A percentile compares a stretch with the other conserved stretches of the same genome.
Evolutionary conservation across 2,329 filamentous ascomycete species (phyloP).

Genomic region (Stemphylium lycopersici): DNA sequence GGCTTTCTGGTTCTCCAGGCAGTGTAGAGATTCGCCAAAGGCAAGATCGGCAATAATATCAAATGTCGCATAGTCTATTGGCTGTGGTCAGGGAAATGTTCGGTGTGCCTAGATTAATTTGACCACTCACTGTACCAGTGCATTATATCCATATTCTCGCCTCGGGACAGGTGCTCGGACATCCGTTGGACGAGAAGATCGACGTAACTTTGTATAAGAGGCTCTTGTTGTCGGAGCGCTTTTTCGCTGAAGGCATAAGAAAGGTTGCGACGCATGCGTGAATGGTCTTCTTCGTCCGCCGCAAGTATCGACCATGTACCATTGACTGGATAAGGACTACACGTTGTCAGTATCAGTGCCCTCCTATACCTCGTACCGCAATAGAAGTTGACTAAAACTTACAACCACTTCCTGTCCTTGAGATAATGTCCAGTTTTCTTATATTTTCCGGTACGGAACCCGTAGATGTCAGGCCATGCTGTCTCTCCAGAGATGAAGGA

Average conservation of each 20-base stretch:
- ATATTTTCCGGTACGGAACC: conserved; percentile 45
- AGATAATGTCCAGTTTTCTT: conserved; percentile 43
- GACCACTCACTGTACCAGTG: conserved; percentile 33
- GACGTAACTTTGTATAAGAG: conserved; percentile 48
- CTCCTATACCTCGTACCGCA: neutral
- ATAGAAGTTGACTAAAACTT: neutral
- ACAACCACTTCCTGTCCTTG: conserved; percentile 49
- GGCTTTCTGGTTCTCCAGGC: conserved; percentile 34
- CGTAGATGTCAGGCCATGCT: conserved; percentile 54
- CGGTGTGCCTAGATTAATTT: conserved; percentile 10
- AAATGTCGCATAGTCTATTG: conserved; percentile 5
- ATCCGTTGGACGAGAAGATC: conserved; percentile 49
- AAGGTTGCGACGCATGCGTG: conserved; percentile 46
- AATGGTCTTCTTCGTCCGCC: conserved; percentile 39
- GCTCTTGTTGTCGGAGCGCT: conserved; percentile 51
- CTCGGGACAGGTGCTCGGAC: conserved; percentile 21
- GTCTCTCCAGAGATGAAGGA: conserved; percentile 53
- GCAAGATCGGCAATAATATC: conserved; percentile 42
- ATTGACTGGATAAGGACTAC: conserved; percentile 32
- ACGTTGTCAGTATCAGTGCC: neutral
- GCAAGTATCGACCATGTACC: conserved; percentile 36
- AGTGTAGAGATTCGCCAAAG: conserved; percentile 42
- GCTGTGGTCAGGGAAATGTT: neutral
- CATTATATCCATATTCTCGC: conserved; percentile 29
- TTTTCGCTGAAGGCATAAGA: conserved; percentile 52